Base-by-base conservation (phyloP, 768 basidiomycete species). In the Russula compacta region DNA sequence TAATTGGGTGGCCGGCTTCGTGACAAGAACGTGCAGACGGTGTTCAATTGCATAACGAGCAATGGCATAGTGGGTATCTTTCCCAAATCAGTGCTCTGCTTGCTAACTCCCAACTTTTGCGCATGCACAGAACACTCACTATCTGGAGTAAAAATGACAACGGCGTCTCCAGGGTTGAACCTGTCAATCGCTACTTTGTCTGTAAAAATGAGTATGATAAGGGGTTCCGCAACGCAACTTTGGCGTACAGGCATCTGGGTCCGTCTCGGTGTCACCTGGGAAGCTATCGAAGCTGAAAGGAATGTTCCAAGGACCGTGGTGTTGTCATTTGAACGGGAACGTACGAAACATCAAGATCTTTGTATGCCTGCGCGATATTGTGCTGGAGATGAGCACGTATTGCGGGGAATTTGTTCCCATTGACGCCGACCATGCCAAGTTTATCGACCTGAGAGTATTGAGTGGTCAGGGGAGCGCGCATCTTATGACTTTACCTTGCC, bases 91-190 rank as follows among this genome's bases (percentile, higher is more conserved):
- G 50, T n/a, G 12, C 21, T 42, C 7, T 14, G 36, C 49, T 29
- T 14, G 36, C 49, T 29, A 19, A 29, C 36, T 49, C 21, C 33
- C 40, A n/a, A 47, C 12, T n/a, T 40, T 9, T 4, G 19, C 38
- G 21, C 4, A 15, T 33, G 39, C n/a, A 33, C 39, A 44, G 53
- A 53, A 60, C 38, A 74, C 85, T 69, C 64, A 86, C 89, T 86
- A 70, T 95, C 93, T 4, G 93, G 94, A 3, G 93, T 95, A 73
- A 95, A 95, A 64, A 95, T 85, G 67, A 94, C 87, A 52, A 91
- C 85, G n/a, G 92, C 92, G 65, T 92, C 87, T 24, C 93, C 92
- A 9, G 88, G 80, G 11, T 81, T 79, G 68, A 94, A 76, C 56
- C 80, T 78, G 72, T 89, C 83, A 56, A 95, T 92, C 42, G 92